A percentile compares a stretch with the other conserved stretches of the same genome.
Conservation (phyloP, 1,284 basidiomycete species). For the Trichosporon asahii region DNA sequence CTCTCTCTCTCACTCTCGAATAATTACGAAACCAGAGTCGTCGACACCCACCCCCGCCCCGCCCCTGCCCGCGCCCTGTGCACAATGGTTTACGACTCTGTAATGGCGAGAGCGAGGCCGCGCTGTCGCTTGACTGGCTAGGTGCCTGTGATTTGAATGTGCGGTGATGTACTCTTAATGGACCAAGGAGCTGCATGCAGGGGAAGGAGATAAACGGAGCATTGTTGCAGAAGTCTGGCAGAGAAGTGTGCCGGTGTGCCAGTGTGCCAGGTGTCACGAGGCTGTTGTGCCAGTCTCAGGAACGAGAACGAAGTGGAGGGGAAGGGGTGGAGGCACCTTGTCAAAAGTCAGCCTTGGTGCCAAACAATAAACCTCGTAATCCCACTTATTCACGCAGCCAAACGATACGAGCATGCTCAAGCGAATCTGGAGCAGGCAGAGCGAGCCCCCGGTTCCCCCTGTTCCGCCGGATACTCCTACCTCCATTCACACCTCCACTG, state of each 20-base stretch:
- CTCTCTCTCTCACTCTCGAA: background rate
- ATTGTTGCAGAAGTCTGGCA: background rate
- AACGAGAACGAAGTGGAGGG: background rate
- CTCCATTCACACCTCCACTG: no score
- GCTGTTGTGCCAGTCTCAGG: background rate
- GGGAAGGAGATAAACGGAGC: no score
- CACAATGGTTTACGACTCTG: conserved; percentile 21
- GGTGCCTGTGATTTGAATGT: conserved; percentile 8
- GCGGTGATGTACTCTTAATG: conserved; percentile 10
- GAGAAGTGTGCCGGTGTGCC: no score
- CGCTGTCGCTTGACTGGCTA: conserved; percentile 7
- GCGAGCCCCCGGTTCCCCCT: background rate
- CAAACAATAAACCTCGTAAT: background rate
- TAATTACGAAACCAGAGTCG: conserved; percentile 5
- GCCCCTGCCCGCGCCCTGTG: background rate
- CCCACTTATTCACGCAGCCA: background rate
- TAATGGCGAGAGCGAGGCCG: conserved; percentile 19
- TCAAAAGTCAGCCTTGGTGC: background rate
- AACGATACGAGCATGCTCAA: background rate
- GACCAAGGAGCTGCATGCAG: background rate
- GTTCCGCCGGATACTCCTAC: background rate
- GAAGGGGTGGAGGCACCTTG: background rate
- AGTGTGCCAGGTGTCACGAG: no score
- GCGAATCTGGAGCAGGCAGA: background rate
- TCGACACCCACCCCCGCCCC: background rate